phyloP scores from a whole-genome alignment of 139 green algal species.

The Chlamydomonas asymmetrica region DNA sequence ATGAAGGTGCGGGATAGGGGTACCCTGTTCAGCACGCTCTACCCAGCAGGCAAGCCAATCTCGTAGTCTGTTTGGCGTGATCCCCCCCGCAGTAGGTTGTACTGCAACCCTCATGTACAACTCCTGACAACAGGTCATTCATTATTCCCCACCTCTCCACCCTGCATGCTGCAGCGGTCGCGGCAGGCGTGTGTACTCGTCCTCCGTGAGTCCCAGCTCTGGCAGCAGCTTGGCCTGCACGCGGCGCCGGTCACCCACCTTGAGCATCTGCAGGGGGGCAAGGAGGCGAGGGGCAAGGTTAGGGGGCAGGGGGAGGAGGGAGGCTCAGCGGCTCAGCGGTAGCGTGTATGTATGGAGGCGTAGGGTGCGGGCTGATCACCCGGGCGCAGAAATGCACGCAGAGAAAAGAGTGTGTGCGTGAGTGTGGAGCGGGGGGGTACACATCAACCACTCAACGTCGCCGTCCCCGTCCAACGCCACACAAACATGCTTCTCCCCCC shows the following conservation, averaged over 20 bases:
- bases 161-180: slow-evolving; percentile 53
- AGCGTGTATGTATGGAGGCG: too few relatives aligned
- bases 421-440: too few relatives aligned
- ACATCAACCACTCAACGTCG: not conserved
- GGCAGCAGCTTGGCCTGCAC: slow-evolving; percentile 40
- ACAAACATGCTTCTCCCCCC: too few relatives aligned
- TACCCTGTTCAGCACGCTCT: not conserved
- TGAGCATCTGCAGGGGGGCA: slow-evolving; percentile 46
- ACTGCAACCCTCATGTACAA: not conserved
- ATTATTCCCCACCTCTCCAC: slow-evolving; percentile 35
- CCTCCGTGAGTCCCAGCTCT: slow-evolving; percentile 52
- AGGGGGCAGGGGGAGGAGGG: too few relatives aligned
- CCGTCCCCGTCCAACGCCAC: too few relatives aligned
- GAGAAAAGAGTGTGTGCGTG: too few relatives aligned
- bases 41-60: not conserved
- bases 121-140: not conserved
- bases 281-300: not conserved
- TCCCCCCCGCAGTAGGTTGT: too few relatives aligned
- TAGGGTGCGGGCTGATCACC: too few relatives aligned
- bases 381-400: too few relatives aligned
- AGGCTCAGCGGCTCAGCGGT: too few relatives aligned
- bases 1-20: not conserved
- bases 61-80: too few relatives aligned
- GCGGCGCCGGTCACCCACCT: slow-evolving; percentile 54
- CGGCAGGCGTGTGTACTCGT: slow-evolving; percentile 50